Conservation (phyloP, 2,329 filamentous ascomycete genomes). For the Diaporthe sp. region DNA sequence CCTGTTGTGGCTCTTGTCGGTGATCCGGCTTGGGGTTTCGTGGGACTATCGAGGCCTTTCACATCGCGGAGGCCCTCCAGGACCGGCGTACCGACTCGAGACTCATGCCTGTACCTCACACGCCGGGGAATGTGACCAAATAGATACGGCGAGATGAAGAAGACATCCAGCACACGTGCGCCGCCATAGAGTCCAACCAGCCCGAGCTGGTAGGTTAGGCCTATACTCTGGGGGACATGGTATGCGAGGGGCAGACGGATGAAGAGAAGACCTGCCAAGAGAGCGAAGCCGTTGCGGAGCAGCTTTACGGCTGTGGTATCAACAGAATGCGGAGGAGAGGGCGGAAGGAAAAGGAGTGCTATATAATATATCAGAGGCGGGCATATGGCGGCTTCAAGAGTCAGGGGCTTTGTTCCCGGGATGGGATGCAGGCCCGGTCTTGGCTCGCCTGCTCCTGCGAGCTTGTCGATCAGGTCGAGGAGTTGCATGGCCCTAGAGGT, state of each 20-base stretch:
- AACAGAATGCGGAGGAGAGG: conserved; percentile 53
- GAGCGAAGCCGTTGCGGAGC: conserved; percentile 55
- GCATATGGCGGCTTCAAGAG: conserved; percentile 53
- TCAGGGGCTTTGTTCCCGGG: conserved; percentile 56
- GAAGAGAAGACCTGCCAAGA: conserved; percentile 55
- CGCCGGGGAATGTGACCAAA: conserved; percentile 56
- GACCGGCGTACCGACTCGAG: conserved; percentile 48
- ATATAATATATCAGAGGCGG: conserved; percentile 59
- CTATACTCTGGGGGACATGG: conserved; percentile 58
- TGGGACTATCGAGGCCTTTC: conserved; percentile 18
- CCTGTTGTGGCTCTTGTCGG: not conserved
- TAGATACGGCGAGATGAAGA: conserved; percentile 58
- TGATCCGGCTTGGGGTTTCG: not conserved
- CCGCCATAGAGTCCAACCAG: conserved; percentile 59
- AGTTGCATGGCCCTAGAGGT: conserved; percentile 15
- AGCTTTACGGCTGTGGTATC: conserved; percentile 48
- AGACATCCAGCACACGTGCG: conserved; percentile 57
- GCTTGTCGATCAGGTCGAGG: conserved; percentile 43
- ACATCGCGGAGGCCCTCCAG: conserved; percentile 36
- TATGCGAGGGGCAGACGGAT: conserved; percentile 57
- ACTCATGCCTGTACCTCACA: conserved; percentile 56
- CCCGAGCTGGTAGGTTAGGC: conserved; percentile 59
- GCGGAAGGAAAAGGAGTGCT: conserved; percentile 56
- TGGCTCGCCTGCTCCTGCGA: conserved; percentile 48
- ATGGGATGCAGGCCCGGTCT: conserved; percentile 56